These are phyloP conservation scores for Tephrocybe sp. DNA, from an alignment of 768 basidiomycete genomes.

Conservation along the genomic window DNA sequence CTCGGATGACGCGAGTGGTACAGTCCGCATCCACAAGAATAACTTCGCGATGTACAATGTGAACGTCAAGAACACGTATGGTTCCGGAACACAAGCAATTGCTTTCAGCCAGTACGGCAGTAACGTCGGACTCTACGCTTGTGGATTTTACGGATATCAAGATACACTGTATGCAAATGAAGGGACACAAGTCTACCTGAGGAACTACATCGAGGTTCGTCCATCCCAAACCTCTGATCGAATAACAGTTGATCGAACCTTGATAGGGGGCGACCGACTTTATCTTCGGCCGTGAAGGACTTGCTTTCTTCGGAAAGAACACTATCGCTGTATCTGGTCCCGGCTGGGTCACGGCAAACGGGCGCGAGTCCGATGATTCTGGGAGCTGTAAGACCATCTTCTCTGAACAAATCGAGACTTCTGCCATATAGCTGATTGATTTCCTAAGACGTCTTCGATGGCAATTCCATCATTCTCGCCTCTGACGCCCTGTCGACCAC, in stretches of 20 bases:
- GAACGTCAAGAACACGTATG: constrained; percentile 48
- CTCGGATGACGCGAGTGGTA: constrained; percentile 48
- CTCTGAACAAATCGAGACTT: not conserved
- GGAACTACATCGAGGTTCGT: constrained; percentile 46
- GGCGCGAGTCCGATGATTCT: constrained; percentile 42
- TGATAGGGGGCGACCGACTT: constrained; percentile 50
- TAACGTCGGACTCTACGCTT: constrained; percentile 44
- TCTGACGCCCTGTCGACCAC: constrained; percentile 34
- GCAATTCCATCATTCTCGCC: constrained; percentile 5
- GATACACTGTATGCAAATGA: constrained; percentile 46
- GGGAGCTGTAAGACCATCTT: constrained; percentile 42
- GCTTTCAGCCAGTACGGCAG: constrained; percentile 51
- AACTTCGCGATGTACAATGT: constrained; percentile 52
- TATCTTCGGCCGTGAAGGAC: constrained; percentile 45
- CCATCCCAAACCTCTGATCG: not conserved
- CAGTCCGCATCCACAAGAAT: constrained; percentile 47
- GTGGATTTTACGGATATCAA: constrained; percentile 47
- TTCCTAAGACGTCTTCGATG: constrained; percentile 9
- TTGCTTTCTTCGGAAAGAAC: constrained; percentile 49
- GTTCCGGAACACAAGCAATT: constrained; percentile 45
- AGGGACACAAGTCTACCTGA: constrained; percentile 49
- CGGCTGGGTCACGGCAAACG: constrained; percentile 50
- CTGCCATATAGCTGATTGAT: not conserved
- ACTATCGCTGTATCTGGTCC: constrained; percentile 44
- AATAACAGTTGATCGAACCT: too few relatives aligned